Conservation (phyloP, 2,329 filamentous ascomycete species). For the Tympanopsis confertula region DNA sequence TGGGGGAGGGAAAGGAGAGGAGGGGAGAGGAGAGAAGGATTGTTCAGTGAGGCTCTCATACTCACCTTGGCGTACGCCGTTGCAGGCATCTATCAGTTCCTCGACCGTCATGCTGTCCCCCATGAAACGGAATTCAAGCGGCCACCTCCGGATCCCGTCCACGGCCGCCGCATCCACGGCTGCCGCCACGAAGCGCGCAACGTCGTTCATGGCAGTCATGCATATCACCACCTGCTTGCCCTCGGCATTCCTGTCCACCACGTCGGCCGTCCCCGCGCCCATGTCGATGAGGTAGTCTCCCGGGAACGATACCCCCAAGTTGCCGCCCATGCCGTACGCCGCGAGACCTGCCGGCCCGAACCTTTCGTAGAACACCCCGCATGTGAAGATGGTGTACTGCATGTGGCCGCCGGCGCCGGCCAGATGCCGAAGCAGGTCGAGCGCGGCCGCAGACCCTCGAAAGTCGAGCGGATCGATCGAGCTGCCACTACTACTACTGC, state of each 20-base stretch:
- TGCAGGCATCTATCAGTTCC: slow-evolving; percentile 40
- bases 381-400: slow-evolving; percentile 60
- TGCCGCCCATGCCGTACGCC: slow-evolving; percentile 42
- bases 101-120: slow-evolving; percentile 53
- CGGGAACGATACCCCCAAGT: slow-evolving; percentile 35
- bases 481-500: too few relatives aligned
- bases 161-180: slow-evolving; percentile 56
- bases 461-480: slow-evolving; percentile 56
- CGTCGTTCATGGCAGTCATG: slow-evolving; percentile 59
- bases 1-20: slow-evolving; percentile 6
- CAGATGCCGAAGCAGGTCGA: slow-evolving; percentile 43
- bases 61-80: slow-evolving; percentile 36
- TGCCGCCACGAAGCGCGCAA: slow-evolving; percentile 60
- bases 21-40: slow-evolving; percentile 5
- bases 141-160: slow-evolving; percentile 50
- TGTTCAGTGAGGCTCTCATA: too few relatives aligned
- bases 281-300: slow-evolving; percentile 59
- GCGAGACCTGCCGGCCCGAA: slow-evolving; percentile 59
- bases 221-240: slow-evolving; percentile 43
- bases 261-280: slow-evolving; percentile 41
- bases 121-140: slow-evolving; percentile 54
- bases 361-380: slow-evolving; percentile 65
- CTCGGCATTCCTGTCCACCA: slow-evolving; percentile 39
- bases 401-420: slow-evolving; percentile 35
- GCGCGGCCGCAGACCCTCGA: slow-evolving; percentile 43